Conservation (phyloP, 2,329 filamentous ascomycete species). For the Ramularia endophylla region DNA sequence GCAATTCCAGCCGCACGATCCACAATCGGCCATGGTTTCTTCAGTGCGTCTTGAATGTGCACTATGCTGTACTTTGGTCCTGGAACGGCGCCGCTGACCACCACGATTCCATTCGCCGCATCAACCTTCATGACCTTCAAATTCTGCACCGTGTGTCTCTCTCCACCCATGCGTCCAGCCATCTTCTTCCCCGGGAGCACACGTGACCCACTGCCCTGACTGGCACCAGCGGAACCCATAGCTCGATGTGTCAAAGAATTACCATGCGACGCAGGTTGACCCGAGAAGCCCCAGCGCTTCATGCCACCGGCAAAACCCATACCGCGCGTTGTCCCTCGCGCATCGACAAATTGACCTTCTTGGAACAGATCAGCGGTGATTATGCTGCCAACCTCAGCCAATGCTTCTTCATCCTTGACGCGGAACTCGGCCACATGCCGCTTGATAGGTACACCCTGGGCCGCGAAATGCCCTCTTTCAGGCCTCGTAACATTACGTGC, state of each 20-base stretch:
- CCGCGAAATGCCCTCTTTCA: conserved; percentile 81
- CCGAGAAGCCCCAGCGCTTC: conserved; percentile 88
- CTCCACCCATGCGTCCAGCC: conserved; percentile 90
- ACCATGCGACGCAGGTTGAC: conserved; percentile 89
- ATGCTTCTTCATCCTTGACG: conserved; percentile 65
- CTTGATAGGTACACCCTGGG: conserved; percentile 77
- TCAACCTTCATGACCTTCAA: conserved; percentile 84
- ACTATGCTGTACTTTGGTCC: conserved; percentile 85
- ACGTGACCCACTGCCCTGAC: conserved; percentile 86
- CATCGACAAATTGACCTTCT: conserved; percentile 85
- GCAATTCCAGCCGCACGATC: conserved; percentile 4
- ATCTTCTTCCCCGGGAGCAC: conserved; percentile 97
- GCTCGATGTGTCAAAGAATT: conserved; percentile 91
- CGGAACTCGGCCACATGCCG: conserved; percentile 78
- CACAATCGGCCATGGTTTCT: conserved; percentile 67
- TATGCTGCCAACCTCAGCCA: conserved; percentile 68
- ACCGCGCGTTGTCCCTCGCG: conserved; percentile 69
- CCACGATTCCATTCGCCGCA: conserved; percentile 75
- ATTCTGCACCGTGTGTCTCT: conserved; percentile 86
- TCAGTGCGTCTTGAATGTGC: conserved; percentile 81
- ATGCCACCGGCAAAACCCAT: conserved; percentile 97
- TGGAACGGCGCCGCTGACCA: conserved; percentile 80
- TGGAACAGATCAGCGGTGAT: conserved; percentile 88
- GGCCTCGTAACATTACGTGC: conserved; percentile 73
- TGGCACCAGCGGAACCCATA: conserved; percentile 82